Percentiles rank a stretch among this genome's conserved stretches.
Conservation (phyloP, 1,139 yeast genomes). For the Protomyces pachydermus region DNA sequence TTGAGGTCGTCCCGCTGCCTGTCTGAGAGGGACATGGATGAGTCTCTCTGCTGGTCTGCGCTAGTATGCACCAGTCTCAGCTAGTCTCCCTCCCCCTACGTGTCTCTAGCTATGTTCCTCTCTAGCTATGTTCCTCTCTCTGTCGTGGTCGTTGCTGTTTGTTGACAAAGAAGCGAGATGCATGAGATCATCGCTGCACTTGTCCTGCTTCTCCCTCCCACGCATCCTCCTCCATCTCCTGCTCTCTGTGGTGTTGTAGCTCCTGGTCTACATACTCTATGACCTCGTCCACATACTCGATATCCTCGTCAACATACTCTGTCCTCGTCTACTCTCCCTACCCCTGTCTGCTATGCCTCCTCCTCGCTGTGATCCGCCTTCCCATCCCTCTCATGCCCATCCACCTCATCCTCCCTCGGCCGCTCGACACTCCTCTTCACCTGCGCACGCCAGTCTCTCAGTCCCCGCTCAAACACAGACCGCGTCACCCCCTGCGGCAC, state of each 20-base stretch:
- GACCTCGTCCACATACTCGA: too few species aligned
- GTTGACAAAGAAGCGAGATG: neutral
- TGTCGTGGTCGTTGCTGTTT: neutral
- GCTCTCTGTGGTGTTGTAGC: neutral
- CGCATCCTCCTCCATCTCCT: neutral
- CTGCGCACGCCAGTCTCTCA: slow-evolving; percentile 42
- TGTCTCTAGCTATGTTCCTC: neutral
- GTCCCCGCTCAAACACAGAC: slow-evolving; percentile 46
- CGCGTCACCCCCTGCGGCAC: slow-evolving; percentile 53
- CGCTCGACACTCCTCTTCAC: neutral
- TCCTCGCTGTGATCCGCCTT: neutral
- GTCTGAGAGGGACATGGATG: slow-evolving; percentile 11
- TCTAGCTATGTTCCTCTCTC: neutral
- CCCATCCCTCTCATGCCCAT: neutral
- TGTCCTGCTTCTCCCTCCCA: neutral
- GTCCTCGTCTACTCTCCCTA: neutral
- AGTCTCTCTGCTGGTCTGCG: too few species aligned
- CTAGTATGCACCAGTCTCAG: neutral
- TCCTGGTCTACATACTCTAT: neutral
- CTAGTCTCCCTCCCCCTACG: neutral
- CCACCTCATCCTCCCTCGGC: neutral
- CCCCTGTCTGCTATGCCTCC: neutral
- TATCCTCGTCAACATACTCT: too few species aligned
- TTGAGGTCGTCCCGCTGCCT: slow-evolving; percentile 22
- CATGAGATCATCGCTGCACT: neutral